These are phyloP conservation scores for Globisporangium alternatum DNA, from an alignment of 352 stramenopile species.

Conservation along the genomic window DNA sequence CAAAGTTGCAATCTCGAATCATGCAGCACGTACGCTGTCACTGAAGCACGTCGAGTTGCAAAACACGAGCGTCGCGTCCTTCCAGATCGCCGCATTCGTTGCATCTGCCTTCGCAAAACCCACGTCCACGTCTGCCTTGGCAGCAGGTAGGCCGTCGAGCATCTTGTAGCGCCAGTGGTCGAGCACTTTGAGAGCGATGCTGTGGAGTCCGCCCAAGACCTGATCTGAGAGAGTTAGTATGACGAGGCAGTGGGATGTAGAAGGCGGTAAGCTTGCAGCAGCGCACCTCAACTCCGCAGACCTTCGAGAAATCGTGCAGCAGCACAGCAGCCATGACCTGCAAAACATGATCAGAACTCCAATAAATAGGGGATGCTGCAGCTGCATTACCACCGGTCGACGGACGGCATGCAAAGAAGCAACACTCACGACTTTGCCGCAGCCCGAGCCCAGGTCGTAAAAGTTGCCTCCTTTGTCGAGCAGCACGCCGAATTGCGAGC, in stretches of 20 bases:
- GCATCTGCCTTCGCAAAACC: slow-evolving; percentile 52
- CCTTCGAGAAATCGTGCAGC: slow-evolving; percentile 66
- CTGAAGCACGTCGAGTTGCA: slow-evolving; percentile 75
- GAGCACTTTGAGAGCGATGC: slow-evolving; percentile 55
- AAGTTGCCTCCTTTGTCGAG: slow-evolving; percentile 64
- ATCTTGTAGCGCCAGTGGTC: slow-evolving; percentile 70
- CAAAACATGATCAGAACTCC: not conserved
- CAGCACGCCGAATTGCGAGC: slow-evolving; percentile 50
- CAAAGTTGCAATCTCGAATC: not conserved
- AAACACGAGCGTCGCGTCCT: slow-evolving; percentile 56
- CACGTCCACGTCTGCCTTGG: slow-evolving; percentile 54
- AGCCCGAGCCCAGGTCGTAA: slow-evolving; percentile 68
- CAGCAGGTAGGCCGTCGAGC: slow-evolving; percentile 42
- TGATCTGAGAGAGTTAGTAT: slow-evolving; percentile 8
- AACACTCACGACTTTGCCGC: slow-evolving; percentile 60
- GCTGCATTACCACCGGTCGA: too few species aligned
- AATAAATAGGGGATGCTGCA: too few species aligned
- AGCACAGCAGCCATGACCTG: slow-evolving; percentile 57
- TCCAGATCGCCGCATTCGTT: slow-evolving; percentile 46
- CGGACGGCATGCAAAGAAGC: not conserved
- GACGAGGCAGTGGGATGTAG: not conserved
- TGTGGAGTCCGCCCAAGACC: slow-evolving; percentile 56
- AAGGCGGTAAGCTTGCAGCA: not conserved
- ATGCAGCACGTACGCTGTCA: slow-evolving; percentile 39
- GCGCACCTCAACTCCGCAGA: slow-evolving; percentile 55